These are phyloP conservation scores for Sarocladium strictum DNA, from an alignment of 2,329 filamentous ascomycete species.

Conservation along the genomic window DNA sequence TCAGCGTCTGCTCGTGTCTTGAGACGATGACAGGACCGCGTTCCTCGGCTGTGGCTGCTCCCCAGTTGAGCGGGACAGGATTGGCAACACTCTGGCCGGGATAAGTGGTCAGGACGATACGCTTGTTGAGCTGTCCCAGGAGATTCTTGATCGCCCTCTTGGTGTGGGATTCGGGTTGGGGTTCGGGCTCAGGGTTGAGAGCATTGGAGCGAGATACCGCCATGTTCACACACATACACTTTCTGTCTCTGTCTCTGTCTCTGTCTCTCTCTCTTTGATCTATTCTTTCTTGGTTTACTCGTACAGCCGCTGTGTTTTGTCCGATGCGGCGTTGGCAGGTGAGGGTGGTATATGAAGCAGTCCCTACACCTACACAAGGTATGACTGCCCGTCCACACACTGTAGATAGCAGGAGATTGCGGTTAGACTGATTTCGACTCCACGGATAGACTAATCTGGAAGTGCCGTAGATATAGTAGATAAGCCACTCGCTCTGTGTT, in stretches of 20 bases:
- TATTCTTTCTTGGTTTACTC: neutral
- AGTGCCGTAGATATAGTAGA: neutral
- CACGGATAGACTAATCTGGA: neutral
- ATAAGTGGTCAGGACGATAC: conserved; percentile 16
- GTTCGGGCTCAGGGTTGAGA: neutral
- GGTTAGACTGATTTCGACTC: neutral
- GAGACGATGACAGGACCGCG: conserved; percentile 19
- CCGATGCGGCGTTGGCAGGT: neutral
- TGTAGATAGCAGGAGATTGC: neutral
- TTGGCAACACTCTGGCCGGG: conserved; percentile 19
- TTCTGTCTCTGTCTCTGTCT: neutral
- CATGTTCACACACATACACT: too few species aligned
- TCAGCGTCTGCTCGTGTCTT: conserved; percentile 14
- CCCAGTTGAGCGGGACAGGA: conserved; percentile 17
- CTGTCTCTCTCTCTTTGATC: neutral
- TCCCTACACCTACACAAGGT: too few species aligned
- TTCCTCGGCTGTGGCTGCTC: conserved; percentile 13
- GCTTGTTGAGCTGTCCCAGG: neutral
- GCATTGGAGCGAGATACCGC: neutral
- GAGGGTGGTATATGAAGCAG: neutral
- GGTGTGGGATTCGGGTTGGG: neutral
- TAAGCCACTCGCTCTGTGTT: neutral
- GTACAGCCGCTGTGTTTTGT: neutral
- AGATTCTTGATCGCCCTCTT: neutral
- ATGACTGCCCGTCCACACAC: too few species aligned